Percentiles rank a stretch among this genome's conserved stretches.
These are phyloP conservation scores for Dioscorea cayenensis DNA, from an alignment of 116 monocot species.

Conservation along the genomic window DNA sequence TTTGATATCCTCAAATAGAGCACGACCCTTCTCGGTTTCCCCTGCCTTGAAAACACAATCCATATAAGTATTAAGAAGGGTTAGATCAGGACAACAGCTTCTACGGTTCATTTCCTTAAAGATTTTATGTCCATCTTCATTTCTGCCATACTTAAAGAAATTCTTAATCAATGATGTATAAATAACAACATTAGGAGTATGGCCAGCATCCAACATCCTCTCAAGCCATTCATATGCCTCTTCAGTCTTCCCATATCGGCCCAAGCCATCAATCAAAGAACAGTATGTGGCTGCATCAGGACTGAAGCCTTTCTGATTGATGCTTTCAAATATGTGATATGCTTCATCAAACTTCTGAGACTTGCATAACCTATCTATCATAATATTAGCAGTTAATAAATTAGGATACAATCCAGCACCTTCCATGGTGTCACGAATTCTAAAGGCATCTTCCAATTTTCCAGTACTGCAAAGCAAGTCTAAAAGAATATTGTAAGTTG, in stretches of 20 bases:
- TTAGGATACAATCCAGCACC: slow-evolving; percentile 39
- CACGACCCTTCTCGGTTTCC: slow-evolving; percentile 35
- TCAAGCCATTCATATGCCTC: slow-evolving; percentile 40
- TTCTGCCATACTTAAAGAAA: slow-evolving; percentile 37
- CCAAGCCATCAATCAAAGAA: slow-evolving; percentile 45
- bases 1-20: slow-evolving; percentile 36
- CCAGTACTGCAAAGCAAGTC: slow-evolving; percentile 33
- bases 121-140: slow-evolving; percentile 45
- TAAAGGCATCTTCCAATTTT: slow-evolving; percentile 26
- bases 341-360: slow-evolving; percentile 35
- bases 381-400: slow-evolving; percentile 33
- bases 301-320: slow-evolving; percentile 26
- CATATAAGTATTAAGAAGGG: slow-evolving; percentile 46
- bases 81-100: slow-evolving; percentile 38
- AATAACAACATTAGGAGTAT: slow-evolving; percentile 30
- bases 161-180: slow-evolving; percentile 43
- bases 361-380: slow-evolving; percentile 43
- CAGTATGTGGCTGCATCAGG: slow-evolving; percentile 39
- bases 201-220: slow-evolving; percentile 42
- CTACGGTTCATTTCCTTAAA: slow-evolving; percentile 39
- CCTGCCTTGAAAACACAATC: slow-evolving; percentile 48
- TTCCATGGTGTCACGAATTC: slow-evolving; percentile 26
- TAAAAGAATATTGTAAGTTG: slow-evolving; percentile 43
- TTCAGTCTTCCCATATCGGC: slow-evolving; percentile 29
- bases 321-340: slow-evolving; percentile 28